Evolutionary conservation across 2,329 filamentous ascomycete genomes (phyloP).

Genomic region (Ceratocystis alfenasii): DNA sequence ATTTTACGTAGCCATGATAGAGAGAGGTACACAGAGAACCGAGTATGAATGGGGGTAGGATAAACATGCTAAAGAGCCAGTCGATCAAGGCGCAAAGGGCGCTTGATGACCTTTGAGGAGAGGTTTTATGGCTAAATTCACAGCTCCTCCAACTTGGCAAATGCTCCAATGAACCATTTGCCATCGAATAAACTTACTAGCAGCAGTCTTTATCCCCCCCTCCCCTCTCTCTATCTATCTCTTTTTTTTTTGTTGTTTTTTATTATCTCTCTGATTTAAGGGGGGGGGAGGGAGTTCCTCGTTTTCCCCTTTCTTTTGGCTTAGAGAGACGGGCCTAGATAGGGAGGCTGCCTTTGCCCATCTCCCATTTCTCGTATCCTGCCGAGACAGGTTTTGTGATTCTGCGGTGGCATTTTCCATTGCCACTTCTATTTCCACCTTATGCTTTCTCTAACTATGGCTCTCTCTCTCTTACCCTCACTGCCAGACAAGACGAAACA

Average conservation of each 20-base stretch:
- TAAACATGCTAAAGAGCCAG: neutral
- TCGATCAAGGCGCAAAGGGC: neutral
- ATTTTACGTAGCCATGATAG: neutral
- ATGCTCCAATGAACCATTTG: neutral
- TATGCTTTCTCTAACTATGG: neutral
- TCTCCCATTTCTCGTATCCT: conserved; percentile 2
- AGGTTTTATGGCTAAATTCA: neutral
- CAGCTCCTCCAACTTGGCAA: neutral
- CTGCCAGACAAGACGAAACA: no score
- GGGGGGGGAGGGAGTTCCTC: neutral
- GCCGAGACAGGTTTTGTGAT: conserved; percentile 4
- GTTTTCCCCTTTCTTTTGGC: neutral
- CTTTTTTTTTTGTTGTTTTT: neutral
- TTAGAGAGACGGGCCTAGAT: neutral
- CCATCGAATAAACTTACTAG: no score
- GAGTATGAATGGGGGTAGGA: neutral
- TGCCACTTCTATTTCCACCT: neutral
- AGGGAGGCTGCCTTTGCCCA: neutral
- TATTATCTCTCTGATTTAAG: neutral
- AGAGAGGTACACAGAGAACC: neutral
- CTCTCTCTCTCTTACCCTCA: no score
- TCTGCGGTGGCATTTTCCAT: neutral
- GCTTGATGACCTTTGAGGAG: neutral
- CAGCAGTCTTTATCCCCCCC: neutral
- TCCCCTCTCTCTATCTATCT: neutral